Conservation (phyloP, 2,329 filamentous ascomycete species). For the Fusarium tuaranense region DNA sequence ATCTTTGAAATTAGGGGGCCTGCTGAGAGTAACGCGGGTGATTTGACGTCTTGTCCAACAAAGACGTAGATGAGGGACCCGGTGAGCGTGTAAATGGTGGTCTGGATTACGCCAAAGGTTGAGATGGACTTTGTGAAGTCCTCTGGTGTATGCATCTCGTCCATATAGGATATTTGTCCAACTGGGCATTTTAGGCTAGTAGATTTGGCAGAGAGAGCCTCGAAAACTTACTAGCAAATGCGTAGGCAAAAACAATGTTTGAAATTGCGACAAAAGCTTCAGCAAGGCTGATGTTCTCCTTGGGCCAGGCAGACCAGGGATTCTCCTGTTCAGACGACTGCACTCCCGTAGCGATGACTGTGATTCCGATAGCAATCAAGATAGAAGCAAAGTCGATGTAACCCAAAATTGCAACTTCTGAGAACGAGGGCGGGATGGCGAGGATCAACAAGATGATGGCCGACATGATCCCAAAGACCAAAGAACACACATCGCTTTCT, state of each 20-base stretch:
- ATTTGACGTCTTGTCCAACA: conserved; percentile 67
- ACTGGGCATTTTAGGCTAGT: background rate
- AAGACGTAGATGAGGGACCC: conserved; percentile 74
- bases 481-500: background rate
- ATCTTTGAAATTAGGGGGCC: conserved; percentile 67
- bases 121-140: conserved; percentile 62
- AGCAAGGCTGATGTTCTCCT: background rate
- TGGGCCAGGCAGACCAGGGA: conserved; percentile 13
- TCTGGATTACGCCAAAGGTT: conserved; percentile 11
- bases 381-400: conserved; percentile 67
- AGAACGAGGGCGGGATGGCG: conserved; percentile 55
- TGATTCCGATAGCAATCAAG: conserved; percentile 59
- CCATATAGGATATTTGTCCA: conserved; percentile 10
- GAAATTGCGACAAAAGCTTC: background rate
- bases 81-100: conserved; percentile 69
- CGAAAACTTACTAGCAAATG: background rate
- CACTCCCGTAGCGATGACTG: conserved; percentile 4
- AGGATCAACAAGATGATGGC: conserved; percentile 52
- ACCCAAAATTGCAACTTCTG: conserved; percentile 46
- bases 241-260: conserved; percentile 15
- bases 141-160: conserved; percentile 45
- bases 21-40: conserved; percentile 73
- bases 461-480: conserved; percentile 51
- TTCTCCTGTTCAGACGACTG: background rate
- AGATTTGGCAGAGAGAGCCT: background rate